phyloP scores from a whole-genome alignment of 805 yeast species.

The Pichia cephalocereana region DNA sequence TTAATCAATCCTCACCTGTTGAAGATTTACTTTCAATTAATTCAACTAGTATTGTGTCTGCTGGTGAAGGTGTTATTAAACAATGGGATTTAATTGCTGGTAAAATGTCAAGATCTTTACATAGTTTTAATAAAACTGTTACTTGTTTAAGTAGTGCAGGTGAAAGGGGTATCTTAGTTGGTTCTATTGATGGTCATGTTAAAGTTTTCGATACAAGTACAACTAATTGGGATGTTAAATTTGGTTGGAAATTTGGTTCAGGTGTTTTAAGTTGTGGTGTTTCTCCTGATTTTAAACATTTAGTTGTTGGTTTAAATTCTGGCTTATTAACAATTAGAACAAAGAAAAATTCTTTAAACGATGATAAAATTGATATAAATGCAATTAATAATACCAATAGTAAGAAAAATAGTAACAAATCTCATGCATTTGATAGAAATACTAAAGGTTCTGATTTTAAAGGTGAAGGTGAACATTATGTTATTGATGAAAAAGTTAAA shows the following conservation, averaged over 20 bases:
- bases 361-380: conserved; percentile 24
- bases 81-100: conserved; percentile 91
- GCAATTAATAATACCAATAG: conserved; percentile 12
- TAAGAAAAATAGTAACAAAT: conserved; percentile 31
- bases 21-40: conserved; percentile 73
- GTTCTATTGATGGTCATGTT: conserved; percentile 95
- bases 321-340: conserved; percentile 88
- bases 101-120: conserved; percentile 56
- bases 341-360: conserved; percentile 53
- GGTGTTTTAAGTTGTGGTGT: conserved; percentile 86
- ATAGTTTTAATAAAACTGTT: conserved; percentile 89
- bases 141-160: conserved; percentile 72
- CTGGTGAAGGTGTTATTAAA: conserved; percentile 73
- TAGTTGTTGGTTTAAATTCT: conserved; percentile 85
- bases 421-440: conserved; percentile 68
- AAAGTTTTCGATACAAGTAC: conserved; percentile 79
- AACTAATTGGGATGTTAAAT: conserved; percentile 75
- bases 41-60: conserved; percentile 67
- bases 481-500: conserved; percentile 49
- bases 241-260: conserved; percentile 96
- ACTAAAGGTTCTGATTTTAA: conserved; percentile 85
- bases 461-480: conserved; percentile 78
- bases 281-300: conserved; percentile 79
- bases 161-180: conserved; percentile 77
- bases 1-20: conserved; percentile 72